phyloP scores from a whole-genome alignment of 805 yeast genomes.

The Metschnikowia borealis region DNA sequence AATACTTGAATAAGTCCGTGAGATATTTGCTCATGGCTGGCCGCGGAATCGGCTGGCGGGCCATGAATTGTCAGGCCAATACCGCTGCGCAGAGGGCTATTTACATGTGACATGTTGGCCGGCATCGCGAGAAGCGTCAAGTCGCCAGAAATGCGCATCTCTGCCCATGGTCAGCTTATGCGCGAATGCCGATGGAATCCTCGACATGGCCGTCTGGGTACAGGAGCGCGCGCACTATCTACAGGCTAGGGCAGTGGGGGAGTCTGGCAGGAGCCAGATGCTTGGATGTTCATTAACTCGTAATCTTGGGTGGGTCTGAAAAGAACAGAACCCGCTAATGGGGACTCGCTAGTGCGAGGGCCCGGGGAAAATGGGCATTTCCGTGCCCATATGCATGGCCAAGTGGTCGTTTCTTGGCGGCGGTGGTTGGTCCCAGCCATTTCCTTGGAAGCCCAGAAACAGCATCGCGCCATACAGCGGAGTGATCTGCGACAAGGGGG shows the following conservation, averaged over 20 bases:
- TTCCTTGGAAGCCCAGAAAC: neutral
- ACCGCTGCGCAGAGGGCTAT: neutral
- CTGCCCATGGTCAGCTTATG: neutral
- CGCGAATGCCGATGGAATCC: neutral
- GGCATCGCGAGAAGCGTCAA: neutral
- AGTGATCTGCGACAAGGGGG: neutral
- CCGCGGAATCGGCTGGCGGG: neutral
- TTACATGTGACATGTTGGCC: neutral
- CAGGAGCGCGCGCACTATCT: neutral
- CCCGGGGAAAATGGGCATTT: neutral
- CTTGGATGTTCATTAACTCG: constrained; percentile 3
- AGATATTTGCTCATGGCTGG: neutral
- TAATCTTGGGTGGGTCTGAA: neutral
- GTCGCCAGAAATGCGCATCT: neutral
- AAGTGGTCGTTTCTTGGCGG: neutral
- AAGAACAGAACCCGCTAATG: too few relatives aligned
- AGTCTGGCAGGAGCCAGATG: neutral
- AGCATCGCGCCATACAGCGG: neutral
- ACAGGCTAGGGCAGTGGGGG: neutral
- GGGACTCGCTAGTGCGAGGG: neutral
- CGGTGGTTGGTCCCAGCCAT: neutral
- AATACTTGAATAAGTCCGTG: too few relatives aligned
- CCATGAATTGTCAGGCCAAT: neutral
- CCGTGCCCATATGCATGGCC: constrained; percentile 1
- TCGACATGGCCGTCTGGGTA: neutral